Evolutionary conservation across 805 yeast genomes (phyloP).

Genomic region (Lipomyces spencermartinsiae): DNA sequence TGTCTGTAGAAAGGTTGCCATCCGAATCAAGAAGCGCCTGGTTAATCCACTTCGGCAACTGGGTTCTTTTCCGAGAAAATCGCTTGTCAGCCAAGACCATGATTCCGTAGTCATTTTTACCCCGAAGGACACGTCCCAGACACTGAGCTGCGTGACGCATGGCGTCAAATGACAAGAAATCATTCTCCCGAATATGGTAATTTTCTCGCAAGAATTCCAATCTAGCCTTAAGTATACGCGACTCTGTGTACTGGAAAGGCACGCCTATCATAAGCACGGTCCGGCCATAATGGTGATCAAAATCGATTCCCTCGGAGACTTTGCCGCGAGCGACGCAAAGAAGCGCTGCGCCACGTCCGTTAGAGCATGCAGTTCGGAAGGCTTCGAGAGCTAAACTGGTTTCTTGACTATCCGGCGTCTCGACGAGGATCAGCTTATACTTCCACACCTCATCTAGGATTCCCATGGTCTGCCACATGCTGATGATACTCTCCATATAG

Average conservation of each 20-base stretch:
- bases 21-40: constrained; percentile 94
- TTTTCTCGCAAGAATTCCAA: constrained; percentile 92
- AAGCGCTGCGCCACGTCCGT: constrained; percentile 96
- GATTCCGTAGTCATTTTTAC: constrained; percentile 97
- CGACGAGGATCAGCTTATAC: constrained; percentile 90
- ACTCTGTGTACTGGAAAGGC: constrained; percentile 98
- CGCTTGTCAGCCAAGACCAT: constrained; percentile 98
- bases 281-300: constrained; percentile 97
- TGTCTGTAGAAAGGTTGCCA: constrained; percentile 89
- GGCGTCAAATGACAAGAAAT: constrained; percentile 95
- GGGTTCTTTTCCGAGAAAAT: constrained; percentile 72
- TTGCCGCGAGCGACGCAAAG: constrained; percentile 98
- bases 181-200: constrained; percentile 90
- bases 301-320: constrained; percentile 98
- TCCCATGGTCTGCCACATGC: constrained; percentile 99
- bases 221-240: constrained; percentile 92
- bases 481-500: constrained; percentile 96
- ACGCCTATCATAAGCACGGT: constrained; percentile 98
- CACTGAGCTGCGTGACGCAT: constrained; percentile 99
- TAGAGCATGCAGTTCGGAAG: constrained; percentile 92
- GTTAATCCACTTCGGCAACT: constrained; percentile 95
- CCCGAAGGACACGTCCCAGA: constrained; percentile 94
- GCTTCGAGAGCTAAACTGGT: constrained; percentile 95
- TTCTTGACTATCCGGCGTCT: constrained; percentile 99
- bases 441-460: constrained; percentile 98